A percentile compares a stretch with the other conserved stretches of the same genome.
Conservation (phyloP, 495 filamentous ascomycete species). For the Penicillium lagena region DNA sequence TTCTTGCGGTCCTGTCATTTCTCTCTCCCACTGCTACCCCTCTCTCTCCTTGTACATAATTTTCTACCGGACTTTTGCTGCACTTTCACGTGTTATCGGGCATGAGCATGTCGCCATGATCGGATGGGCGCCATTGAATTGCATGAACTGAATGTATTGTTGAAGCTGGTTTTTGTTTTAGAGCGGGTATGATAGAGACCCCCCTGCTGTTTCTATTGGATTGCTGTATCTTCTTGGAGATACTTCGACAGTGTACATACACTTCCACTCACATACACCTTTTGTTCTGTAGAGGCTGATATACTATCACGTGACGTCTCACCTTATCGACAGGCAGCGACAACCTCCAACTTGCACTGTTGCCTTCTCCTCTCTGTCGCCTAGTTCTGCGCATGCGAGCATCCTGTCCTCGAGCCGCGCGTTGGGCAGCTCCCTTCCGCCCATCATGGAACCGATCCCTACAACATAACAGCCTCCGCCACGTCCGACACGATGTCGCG, state of each 20-base stretch:
- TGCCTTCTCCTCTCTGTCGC: background rate
- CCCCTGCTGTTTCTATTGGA: background rate
- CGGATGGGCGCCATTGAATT: slow-evolving; percentile 11
- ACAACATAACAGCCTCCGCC: background rate
- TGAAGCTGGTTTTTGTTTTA: no score
- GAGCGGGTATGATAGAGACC: no score
- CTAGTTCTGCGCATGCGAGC: slow-evolving; percentile 28
- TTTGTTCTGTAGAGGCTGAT: no score
- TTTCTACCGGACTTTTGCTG: slow-evolving; percentile 1
- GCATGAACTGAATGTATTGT: slow-evolving; percentile 1
- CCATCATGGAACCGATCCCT: slow-evolving; percentile 12
- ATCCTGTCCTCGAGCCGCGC: slow-evolving; percentile 12
- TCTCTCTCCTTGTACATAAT: slow-evolving; percentile 26
- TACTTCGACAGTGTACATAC: no score
- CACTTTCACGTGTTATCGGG: slow-evolving; percentile 2
- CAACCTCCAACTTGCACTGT: background rate
- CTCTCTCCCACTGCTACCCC: background rate
- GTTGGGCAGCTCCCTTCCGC: slow-evolving; percentile 21
- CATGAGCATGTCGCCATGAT: slow-evolving; percentile 12
- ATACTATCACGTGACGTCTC: background rate
- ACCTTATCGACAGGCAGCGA: background rate
- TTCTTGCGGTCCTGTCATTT: no score
- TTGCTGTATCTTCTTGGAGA: no score
- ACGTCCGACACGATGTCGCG: slow-evolving; percentile 5
- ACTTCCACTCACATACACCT: no score